Base-by-base conservation (phyloP, 2,329 filamentous ascomycete genomes). In the Colletotrichum sp. region DNA sequence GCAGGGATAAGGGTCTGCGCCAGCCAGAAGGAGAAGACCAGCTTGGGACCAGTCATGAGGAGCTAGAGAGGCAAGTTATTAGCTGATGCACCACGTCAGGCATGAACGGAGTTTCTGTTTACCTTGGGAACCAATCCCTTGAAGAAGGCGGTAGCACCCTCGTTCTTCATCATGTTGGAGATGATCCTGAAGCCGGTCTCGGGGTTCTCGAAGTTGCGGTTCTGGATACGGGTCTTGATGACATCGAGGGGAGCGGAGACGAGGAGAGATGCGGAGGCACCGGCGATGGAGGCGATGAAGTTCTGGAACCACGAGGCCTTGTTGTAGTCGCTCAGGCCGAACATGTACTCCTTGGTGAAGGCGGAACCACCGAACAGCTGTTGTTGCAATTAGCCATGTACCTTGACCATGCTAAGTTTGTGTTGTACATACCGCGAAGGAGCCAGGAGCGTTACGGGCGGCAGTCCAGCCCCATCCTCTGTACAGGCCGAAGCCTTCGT, bases 1-100 rank as follows among this genome's bases (percentile, higher is more conserved):
- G 96, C 94, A 68, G 97, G 97, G 83, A 99, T 99, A 82, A 99
- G 90, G 34, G 97, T 99, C 90, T 99, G 97, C 74, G 97, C 97
- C 83, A 99, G 92, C 97, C 97, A 99, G 93, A 99, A 99, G 77
- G 96, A 98, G 90, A 99, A 99, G 78, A 99, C 97, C 77, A 99
- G 91, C 92, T 99, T 99, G 78, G 97, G 97, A 28, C 97, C 98
- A 18, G 97, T 99, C 97, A 99, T 99, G 82, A 99, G 91, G 79
- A 99, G 92, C 94, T 93, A 77, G 49, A 24, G 75, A 30, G 36
- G 21, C 59, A 72, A 57, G 52, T 18, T 18, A 21, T 63, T 63
- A 63, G 59, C 30, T 80, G 77, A 80, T 78, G 64, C 78, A 44
- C 16, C 3, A 79, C 7, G 76, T n/a, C 13, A 65, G 26, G 10